A percentile compares a stretch with the other conserved stretches of the same genome.
Conservation (phyloP, 78 protist genomes). For the Salpingoeca rosetta region DNA sequence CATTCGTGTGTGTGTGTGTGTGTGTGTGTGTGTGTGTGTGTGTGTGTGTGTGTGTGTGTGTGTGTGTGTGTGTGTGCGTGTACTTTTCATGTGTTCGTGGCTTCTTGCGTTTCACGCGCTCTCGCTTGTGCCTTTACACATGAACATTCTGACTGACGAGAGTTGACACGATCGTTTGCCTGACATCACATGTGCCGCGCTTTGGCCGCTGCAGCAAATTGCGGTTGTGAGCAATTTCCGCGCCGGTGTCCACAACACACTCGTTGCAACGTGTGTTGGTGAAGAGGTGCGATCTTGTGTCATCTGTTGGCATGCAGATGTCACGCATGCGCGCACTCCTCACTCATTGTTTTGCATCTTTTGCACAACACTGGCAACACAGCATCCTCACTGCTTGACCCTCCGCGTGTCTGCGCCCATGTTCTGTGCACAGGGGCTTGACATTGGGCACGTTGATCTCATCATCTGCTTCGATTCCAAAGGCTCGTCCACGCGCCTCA, state of each 20-base stretch:
- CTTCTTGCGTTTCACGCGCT: neutral
- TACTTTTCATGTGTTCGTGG: neutral
- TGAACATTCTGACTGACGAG: neutral
- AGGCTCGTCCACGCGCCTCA: slow-evolving; percentile 51
- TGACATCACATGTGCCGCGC: neutral
- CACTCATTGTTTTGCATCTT: neutral
- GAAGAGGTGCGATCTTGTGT: slow-evolving; percentile 51
- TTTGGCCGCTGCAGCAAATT: slow-evolving; percentile 6
- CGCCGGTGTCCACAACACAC: slow-evolving; percentile 59
- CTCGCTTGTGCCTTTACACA: neutral
- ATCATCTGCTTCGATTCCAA: slow-evolving; percentile 74
- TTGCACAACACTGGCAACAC: too few relatives aligned
- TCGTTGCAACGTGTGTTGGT: slow-evolving; percentile 89
- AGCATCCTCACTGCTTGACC: too few relatives aligned
- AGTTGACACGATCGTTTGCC: neutral
- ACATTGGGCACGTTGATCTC: slow-evolving; percentile 81
- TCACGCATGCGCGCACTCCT: neutral
- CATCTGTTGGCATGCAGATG: neutral
- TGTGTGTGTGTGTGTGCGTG: too few relatives aligned
- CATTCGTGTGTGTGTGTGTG: too few relatives aligned
- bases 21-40: too few relatives aligned
- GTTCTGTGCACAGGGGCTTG: slow-evolving; percentile 36
- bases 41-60: too few relatives aligned
- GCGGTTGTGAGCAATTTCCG: slow-evolving; percentile 37
- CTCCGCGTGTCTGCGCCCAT: neutral